These are phyloP conservation scores for Phyllosticta ampelicida DNA, from an alignment of 2,329 filamentous ascomycete genomes.

Conservation along the genomic window DNA sequence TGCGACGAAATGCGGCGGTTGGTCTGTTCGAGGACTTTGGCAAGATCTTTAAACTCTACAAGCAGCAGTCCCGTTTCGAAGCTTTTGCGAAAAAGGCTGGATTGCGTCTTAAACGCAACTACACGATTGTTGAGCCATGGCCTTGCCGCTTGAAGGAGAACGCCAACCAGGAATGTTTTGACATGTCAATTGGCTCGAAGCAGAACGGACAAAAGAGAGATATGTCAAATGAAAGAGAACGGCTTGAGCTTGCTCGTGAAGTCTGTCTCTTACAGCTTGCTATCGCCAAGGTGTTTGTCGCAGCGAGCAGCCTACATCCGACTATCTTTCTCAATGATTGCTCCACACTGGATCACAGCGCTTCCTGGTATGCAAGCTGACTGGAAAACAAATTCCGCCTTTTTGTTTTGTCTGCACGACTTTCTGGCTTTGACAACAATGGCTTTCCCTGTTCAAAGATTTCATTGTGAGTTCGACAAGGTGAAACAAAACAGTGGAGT, in stretches of 20 bases:
- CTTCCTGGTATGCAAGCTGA: too few relatives aligned
- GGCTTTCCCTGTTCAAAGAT: too few relatives aligned
- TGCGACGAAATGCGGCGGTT: background rate
- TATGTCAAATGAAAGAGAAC: constrained; percentile 25
- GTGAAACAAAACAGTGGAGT: too few relatives aligned
- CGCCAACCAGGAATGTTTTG: constrained; percentile 24
- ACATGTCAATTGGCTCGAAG: constrained; percentile 12
- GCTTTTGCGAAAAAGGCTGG: constrained; percentile 7
- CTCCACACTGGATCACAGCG: too few relatives aligned
- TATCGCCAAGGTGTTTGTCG: too few relatives aligned
- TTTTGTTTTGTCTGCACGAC: too few relatives aligned
- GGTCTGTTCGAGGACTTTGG: constrained; percentile 7
- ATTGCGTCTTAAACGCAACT: constrained; percentile 18
- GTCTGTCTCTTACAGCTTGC: background rate
- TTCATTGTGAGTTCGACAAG: too few relatives aligned
- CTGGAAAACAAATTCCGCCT: too few relatives aligned
- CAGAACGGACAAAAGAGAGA: constrained; percentile 16
- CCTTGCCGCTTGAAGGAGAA: constrained; percentile 19
- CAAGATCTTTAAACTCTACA: constrained; percentile 4
- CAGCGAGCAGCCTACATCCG: too few relatives aligned
- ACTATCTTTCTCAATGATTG: too few relatives aligned
- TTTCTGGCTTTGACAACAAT: too few relatives aligned
- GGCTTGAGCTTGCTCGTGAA: background rate
- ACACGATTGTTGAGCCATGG: constrained; percentile 27
- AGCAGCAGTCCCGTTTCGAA: constrained; percentile 3